phyloP scores from a whole-genome alignment of 768 basidiomycete genomes.

The Termitomyces sp. region DNA sequence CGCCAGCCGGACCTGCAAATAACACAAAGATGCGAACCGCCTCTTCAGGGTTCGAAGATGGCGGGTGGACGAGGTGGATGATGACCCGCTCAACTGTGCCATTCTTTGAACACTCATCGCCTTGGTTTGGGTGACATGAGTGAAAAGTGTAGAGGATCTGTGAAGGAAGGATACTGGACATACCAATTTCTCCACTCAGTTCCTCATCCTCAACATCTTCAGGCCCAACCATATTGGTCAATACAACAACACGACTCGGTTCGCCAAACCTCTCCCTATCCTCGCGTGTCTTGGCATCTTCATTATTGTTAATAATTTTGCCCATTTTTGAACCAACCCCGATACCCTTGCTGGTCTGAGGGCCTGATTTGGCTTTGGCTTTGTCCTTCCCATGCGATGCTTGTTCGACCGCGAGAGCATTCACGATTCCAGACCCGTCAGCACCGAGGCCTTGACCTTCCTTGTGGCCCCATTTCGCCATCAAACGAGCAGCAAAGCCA shows the following conservation, averaged over 20 bases:
- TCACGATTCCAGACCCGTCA: slow-evolving; percentile 79
- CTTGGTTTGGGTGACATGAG: slow-evolving; percentile 34
- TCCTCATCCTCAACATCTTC: slow-evolving; percentile 87
- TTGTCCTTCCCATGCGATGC: slow-evolving; percentile 35
- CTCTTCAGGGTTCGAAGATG: slow-evolving; percentile 63
- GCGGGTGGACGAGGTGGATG: slow-evolving; percentile 70
- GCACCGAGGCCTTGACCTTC: slow-evolving; percentile 90
- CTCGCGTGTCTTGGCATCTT: slow-evolving; percentile 71
- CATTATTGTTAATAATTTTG: slow-evolving; percentile 86
- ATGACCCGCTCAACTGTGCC: slow-evolving; percentile 90
- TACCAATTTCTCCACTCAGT: slow-evolving; percentile 82
- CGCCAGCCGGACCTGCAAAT: slow-evolving; percentile 87
- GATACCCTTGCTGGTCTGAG: slow-evolving; percentile 27
- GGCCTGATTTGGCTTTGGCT: slow-evolving; percentile 28
- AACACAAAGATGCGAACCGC: slow-evolving; percentile 87
- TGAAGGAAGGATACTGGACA: slow-evolving; percentile 16
- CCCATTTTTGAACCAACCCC: slow-evolving; percentile 68
- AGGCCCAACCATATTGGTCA: slow-evolving; percentile 83
- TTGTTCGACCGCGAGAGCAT: slow-evolving; percentile 82
- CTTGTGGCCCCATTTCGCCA: slow-evolving; percentile 96
- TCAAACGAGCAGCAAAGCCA: slow-evolving; percentile 77
- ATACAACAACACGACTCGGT: slow-evolving; percentile 82
- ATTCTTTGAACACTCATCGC: slow-evolving; percentile 88
- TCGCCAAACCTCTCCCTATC: slow-evolving; percentile 83
- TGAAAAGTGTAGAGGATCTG: not conserved